phyloP scores from a whole-genome alignment of 805 yeast species.

The Teunomyces panamensis region DNA sequence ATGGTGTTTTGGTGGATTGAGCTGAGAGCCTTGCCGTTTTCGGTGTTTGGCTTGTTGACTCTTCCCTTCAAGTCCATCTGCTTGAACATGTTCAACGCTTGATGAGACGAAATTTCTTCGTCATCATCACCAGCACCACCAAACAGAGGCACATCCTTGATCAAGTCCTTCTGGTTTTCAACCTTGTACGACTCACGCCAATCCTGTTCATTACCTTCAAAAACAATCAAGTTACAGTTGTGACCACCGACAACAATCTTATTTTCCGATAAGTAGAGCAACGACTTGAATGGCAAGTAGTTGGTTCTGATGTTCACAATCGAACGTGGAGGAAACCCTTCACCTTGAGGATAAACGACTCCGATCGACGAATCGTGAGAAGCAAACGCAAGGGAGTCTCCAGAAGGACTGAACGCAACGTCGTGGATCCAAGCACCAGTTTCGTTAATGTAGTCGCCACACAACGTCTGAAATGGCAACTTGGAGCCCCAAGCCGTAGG shows the following conservation, averaged over 20 bases:
- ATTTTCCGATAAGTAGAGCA: constrained; percentile 64
- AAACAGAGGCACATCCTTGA: constrained; percentile 43
- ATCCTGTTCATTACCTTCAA: constrained; percentile 61
- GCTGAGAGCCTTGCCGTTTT: constrained; percentile 42
- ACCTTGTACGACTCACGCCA: constrained; percentile 61
- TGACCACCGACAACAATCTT: constrained; percentile 86
- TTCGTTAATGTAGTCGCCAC: constrained; percentile 70
- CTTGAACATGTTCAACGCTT: constrained; percentile 89
- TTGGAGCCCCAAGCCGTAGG: constrained; percentile 91
- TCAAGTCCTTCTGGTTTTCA: constrained; percentile 48
- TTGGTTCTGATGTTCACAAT: constrained; percentile 59
- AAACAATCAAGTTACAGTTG: constrained; percentile 86
- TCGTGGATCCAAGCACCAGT: constrained; percentile 92
- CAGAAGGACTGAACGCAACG: constrained; percentile 78
- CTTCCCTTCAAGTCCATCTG: constrained; percentile 95
- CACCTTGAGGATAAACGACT: constrained; percentile 75
- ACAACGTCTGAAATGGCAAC: constrained; percentile 88
- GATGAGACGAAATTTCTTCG: constrained; percentile 62
- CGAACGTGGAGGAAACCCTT: constrained; percentile 58
- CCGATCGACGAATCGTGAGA: constrained; percentile 85
- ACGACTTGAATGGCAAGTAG: constrained; percentile 75
- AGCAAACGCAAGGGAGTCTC: constrained; percentile 74
- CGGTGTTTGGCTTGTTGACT: constrained; percentile 38
- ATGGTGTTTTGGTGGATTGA: constrained; percentile 93
- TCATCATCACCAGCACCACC: constrained; percentile 38